phyloP scores from a whole-genome alignment of 1,284 basidiomycete species.

The Sanghuangporus baumii region DNA sequence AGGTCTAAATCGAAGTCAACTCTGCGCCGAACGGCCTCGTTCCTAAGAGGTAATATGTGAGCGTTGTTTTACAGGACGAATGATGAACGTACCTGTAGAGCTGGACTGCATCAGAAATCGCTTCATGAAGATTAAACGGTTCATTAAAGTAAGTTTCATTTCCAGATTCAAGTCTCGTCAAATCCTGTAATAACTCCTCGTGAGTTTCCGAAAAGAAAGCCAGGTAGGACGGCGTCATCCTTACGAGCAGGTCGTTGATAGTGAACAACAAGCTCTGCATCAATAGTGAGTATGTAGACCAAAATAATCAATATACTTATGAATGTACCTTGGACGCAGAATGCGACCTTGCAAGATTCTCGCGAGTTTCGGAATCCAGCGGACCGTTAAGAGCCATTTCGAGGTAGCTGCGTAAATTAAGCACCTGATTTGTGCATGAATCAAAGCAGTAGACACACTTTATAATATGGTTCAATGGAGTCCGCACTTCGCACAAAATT shows the following conservation, averaged over 20 bases:
- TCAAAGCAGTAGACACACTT: constrained; percentile 36
- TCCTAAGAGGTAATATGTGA: constrained; percentile 25
- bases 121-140: constrained; percentile 69
- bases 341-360: constrained; percentile 76
- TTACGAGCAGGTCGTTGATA: constrained; percentile 78
- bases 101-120: constrained; percentile 66
- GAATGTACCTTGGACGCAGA: constrained; percentile 67
- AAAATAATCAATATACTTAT: constrained; percentile 2
- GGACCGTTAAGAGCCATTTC: constrained; percentile 82
- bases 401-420: constrained; percentile 51
- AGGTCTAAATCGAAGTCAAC: constrained; percentile 62
- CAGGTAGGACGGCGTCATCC: constrained; percentile 14
- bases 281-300: constrained; percentile 4
- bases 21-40: constrained; percentile 66
- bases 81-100: constrained; percentile 36
- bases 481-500: constrained; percentile 45
- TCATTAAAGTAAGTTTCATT: constrained; percentile 80
- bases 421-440: background rate
- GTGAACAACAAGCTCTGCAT: constrained; percentile 65
- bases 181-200: constrained; percentile 44
- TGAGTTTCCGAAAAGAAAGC: constrained; percentile 18
- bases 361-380: constrained; percentile 73
- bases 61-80: background rate
- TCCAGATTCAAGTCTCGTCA: constrained; percentile 78
- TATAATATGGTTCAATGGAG: constrained; percentile 73